phyloP scores from a whole-genome alignment of 2,329 filamentous ascomycete genomes.

The Fusarium anguioides region DNA sequence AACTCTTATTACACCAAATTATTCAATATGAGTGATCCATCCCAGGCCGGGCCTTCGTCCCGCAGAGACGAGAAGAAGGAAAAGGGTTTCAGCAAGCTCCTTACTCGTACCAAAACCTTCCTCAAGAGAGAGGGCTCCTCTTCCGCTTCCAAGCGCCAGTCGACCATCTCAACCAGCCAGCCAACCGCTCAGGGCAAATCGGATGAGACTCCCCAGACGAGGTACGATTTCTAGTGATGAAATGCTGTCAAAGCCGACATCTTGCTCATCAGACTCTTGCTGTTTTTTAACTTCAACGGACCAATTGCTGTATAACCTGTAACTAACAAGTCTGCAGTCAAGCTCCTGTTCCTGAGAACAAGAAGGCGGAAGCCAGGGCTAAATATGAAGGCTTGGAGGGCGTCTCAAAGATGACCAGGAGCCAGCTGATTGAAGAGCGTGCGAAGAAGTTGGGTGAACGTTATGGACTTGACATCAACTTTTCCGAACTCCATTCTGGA shows the following conservation, averaged over 20 bases:
- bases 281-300: background rate
- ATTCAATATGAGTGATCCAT: conserved; percentile 56
- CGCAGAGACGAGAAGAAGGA: conserved; percentile 55
- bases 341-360: conserved; percentile 25
- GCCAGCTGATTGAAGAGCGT: conserved; percentile 66
- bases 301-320: background rate
- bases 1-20: conserved; percentile 1
- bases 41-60: conserved; percentile 52
- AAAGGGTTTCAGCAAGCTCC: conserved; percentile 60
- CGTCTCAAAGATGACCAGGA: conserved; percentile 57
- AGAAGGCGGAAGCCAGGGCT: conserved; percentile 42
- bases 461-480: conserved; percentile 66
- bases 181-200: conserved; percentile 33
- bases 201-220: conserved; percentile 41
- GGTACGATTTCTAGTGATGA: conserved; percentile 36
- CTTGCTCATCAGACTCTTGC: background rate
- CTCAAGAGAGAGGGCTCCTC: conserved; percentile 54
- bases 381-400: conserved; percentile 48
- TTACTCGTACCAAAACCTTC: conserved; percentile 63
- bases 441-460: conserved; percentile 66
- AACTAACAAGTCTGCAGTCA: conserved; percentile 34
- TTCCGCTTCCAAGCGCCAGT: conserved; percentile 44
- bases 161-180: conserved; percentile 38
- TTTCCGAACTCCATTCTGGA: conserved; percentile 63
- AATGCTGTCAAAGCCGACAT: background rate